Conservation (phyloP, 2,329 filamentous ascomycete species). For the Aspergillus unguis region DNA sequence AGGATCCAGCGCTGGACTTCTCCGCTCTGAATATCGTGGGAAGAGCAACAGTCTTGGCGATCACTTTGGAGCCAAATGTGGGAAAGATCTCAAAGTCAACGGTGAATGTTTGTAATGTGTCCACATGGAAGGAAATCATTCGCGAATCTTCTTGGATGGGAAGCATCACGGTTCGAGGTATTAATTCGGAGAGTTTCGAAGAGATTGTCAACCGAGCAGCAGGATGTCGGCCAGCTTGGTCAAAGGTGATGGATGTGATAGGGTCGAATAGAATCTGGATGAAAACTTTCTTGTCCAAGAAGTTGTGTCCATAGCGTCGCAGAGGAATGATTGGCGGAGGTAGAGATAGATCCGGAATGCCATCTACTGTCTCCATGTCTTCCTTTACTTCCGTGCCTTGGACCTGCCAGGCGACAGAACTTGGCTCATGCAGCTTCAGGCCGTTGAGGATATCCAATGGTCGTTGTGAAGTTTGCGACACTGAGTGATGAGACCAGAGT, state of each 20-base stretch:
- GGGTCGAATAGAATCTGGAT: conserved; percentile 88
- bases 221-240: conserved; percentile 94
- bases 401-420: conserved; percentile 25
- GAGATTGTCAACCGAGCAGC: conserved; percentile 93
- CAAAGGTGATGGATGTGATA: conserved; percentile 81
- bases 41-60: conserved; percentile 89
- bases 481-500: conserved; percentile 50
- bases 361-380: conserved; percentile 70
- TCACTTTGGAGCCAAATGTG: conserved; percentile 94
- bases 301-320: conserved; percentile 94
- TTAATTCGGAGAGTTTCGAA: conserved; percentile 91
- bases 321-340: conserved; percentile 95
- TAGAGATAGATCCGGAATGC: conserved; percentile 85
- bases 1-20: conserved; percentile 71
- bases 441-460: conserved; percentile 37
- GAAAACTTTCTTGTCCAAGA: conserved; percentile 95
- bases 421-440: conserved; percentile 27
- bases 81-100: conserved; percentile 98
- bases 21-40: conserved; percentile 79
- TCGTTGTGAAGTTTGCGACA: conserved; percentile 23
- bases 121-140: conserved; percentile 91
- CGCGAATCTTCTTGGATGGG: conserved; percentile 96
- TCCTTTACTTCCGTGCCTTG: conserved; percentile 49
- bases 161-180: conserved; percentile 91
- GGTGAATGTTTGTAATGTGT: conserved; percentile 86